These are phyloP conservation scores for Silene latifolia DNA, from an alignment of 148 eudicot species.

Conservation along the genomic window DNA sequence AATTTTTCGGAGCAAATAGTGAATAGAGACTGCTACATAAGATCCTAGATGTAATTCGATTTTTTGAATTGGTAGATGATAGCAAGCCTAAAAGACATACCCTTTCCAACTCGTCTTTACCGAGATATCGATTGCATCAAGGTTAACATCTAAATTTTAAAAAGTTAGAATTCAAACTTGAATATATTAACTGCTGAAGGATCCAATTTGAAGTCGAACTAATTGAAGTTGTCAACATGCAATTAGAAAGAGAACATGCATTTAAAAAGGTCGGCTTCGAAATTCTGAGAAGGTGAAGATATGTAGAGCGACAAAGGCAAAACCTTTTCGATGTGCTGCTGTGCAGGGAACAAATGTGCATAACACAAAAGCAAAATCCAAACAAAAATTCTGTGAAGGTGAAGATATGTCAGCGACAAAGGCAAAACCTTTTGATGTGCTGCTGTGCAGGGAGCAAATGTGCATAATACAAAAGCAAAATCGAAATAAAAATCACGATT, in stretches of 20 bases:
- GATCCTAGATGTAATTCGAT: no score
- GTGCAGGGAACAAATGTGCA: background rate
- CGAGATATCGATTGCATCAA: background rate
- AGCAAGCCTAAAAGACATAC: no score
- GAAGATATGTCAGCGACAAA: slow-evolving; percentile 4
- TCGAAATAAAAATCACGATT: background rate
- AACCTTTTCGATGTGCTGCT: background rate
- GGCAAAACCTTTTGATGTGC: background rate
- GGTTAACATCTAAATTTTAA: background rate
- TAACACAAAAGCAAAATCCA: background rate
- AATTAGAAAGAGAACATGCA: no score
- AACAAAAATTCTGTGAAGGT: no score
- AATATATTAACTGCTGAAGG: background rate
- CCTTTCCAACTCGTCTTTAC: background rate
- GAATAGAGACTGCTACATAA: no score
- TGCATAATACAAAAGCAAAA: background rate
- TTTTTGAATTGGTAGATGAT: no score
- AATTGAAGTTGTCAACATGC: background rate
- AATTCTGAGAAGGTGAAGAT: background rate
- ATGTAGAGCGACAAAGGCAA: slow-evolving; percentile 4
- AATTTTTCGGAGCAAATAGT: background rate
- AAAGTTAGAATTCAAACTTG: background rate
- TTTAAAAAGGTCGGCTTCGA: background rate
- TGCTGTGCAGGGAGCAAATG: background rate
- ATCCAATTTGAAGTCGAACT: background rate